phyloP scores from a whole-genome alignment of 2,329 filamentous ascomycete genomes.

The Aureobasidium mangrovei region DNA sequence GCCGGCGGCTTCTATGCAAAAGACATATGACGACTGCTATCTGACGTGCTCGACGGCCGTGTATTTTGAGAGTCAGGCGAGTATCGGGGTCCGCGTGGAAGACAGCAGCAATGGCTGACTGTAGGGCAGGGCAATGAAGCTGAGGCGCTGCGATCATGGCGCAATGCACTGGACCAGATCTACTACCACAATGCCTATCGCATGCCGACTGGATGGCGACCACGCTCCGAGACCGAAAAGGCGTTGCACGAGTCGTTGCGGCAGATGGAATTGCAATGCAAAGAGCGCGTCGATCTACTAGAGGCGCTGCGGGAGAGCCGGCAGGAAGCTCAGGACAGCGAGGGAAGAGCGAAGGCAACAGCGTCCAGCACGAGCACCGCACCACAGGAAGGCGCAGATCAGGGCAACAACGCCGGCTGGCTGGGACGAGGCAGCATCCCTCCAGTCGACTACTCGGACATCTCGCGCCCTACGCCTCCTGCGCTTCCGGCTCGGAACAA shows the following conservation, averaged over 20 bases:
- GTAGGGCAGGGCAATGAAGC: constrained; percentile 67
- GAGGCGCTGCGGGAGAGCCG: constrained; percentile 66
- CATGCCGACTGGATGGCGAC: constrained; percentile 57
- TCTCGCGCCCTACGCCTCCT: constrained; percentile 54
- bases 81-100: constrained; percentile 16
- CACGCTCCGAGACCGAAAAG: constrained; percentile 73
- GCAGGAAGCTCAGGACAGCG: constrained; percentile 23
- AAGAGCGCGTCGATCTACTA: constrained; percentile 82
- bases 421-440: constrained; percentile 77
- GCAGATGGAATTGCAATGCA: constrained; percentile 81
- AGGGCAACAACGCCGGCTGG: constrained; percentile 34
- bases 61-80: constrained; percentile 88
- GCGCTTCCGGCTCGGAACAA: constrained; percentile 32
- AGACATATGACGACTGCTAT: constrained; percentile 96
- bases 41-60: constrained; percentile 90
- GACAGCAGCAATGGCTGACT: neutral
- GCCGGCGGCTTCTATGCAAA: constrained; percentile 70
- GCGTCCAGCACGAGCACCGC: constrained; percentile 11
- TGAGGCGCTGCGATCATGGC: constrained; percentile 88
- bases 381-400: constrained; percentile 1
- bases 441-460: constrained; percentile 66
- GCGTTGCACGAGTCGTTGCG: constrained; percentile 72
- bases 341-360: neutral
- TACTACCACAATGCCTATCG: constrained; percentile 75
- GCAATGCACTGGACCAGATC: constrained; percentile 77